Conservation (phyloP, 1,284 basidiomycete genomes). For the Mycena sp. region DNA sequence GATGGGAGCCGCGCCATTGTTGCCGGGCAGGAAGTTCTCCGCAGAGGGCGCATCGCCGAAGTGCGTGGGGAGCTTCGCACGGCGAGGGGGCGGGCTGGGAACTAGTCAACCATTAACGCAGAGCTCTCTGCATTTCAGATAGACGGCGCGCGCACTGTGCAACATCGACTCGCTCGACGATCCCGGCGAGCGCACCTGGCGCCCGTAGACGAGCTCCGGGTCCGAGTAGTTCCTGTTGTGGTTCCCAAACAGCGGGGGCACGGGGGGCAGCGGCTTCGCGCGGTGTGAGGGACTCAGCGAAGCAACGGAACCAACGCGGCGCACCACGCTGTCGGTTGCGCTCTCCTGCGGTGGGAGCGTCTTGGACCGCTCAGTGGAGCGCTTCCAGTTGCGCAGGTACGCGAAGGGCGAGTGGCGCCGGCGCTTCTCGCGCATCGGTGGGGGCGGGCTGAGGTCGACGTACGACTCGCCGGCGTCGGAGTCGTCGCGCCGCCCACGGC, state of each 20-base stretch:
- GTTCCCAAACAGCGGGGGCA: conserved; percentile 13
- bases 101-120: no score
- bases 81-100: no score
- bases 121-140: not conserved
- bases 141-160: not conserved
- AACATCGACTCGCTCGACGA: conserved; percentile 9
- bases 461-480: conserved; percentile 16
- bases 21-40: no score
- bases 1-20: no score
- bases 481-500: conserved; percentile 14
- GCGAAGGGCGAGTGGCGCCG: conserved; percentile 24
- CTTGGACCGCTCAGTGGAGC: conserved; percentile 17
- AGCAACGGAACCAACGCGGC: not conserved
- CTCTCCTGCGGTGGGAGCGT: not conserved
- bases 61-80: no score
- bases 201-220: conserved; percentile 15
- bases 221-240: conserved; percentile 24
- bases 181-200: not conserved
- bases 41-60: no score
- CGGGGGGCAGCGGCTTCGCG: conserved; percentile 22
- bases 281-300: not conserved
- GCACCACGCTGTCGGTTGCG: conserved; percentile 3
- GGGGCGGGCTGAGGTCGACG: conserved; percentile 22
- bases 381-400: conserved; percentile 24
- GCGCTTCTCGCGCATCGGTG: conserved; percentile 16